Percentiles rank a stretch among this genome's conserved stretches.
These are phyloP conservation scores for Cryptosporidium xiaoi DNA, from an alignment of 169 alveolate genomes.

Conservation along the genomic window DNA sequence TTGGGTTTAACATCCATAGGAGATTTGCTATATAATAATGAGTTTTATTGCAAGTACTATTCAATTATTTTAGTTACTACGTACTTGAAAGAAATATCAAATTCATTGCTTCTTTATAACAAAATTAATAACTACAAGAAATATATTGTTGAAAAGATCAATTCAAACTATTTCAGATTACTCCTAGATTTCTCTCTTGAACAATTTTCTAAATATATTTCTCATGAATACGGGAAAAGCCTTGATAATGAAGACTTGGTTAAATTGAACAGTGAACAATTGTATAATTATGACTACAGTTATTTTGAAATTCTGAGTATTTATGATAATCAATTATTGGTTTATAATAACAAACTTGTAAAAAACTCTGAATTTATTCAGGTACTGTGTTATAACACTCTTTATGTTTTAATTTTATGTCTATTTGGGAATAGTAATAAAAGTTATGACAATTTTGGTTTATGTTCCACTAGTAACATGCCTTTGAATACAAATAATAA, in stretches of 20 bases:
- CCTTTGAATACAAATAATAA: background rate
- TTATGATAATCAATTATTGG: background rate
- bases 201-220: background rate
- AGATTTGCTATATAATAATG: slow-evolving; percentile 1
- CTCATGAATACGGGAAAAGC: too few relatives aligned
- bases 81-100: slow-evolving; percentile 33
- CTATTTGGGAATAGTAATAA: too few relatives aligned
- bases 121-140: background rate
- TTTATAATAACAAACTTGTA: background rate
- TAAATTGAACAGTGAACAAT: background rate
- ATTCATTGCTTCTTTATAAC: background rate
- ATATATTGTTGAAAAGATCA: background rate
- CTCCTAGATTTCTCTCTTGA: background rate
- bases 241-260: background rate
- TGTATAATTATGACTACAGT: slow-evolving; percentile 24
- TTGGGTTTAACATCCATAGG: slow-evolving; percentile 23
- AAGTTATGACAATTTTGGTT: too few relatives aligned
- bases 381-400: background rate
- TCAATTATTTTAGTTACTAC: slow-evolving; percentile 19
- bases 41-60: slow-evolving; percentile 8
- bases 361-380: slow-evolving; percentile 36
- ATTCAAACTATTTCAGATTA: background rate
- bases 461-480: too few relatives aligned
- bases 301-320: slow-evolving; percentile 32
- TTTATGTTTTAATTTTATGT: background rate